Conservation (phyloP, 202 grass and related monocot species). For the Elaeis oleifera region DNA sequence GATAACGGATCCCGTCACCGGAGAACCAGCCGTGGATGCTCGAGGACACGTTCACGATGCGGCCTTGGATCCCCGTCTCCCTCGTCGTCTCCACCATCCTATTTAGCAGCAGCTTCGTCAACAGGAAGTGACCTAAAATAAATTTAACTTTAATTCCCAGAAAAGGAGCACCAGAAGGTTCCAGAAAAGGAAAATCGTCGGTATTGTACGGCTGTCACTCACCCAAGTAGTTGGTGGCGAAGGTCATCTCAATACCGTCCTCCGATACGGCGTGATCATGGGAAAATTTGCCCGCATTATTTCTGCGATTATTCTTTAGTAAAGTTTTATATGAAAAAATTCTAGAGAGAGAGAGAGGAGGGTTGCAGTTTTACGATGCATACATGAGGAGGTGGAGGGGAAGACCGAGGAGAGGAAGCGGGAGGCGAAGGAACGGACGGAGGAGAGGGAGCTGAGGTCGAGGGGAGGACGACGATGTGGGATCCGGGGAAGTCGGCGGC, state of each 20-base stretch:
- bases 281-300: slow-evolving; percentile 98
- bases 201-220: not conserved
- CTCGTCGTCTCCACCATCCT: slow-evolving; percentile 69
- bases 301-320: slow-evolving; percentile 31
- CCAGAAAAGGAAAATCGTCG: no score
- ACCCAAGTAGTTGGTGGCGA: slow-evolving; percentile 92
- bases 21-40: slow-evolving; percentile 94
- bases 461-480: slow-evolving; percentile 60
- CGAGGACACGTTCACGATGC: slow-evolving; percentile 87
- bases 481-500: slow-evolving; percentile 33
- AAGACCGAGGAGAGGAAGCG: slow-evolving; percentile 60
- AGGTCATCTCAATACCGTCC: slow-evolving; percentile 97
- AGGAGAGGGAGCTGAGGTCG: slow-evolving; percentile 77
- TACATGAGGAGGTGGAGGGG: slow-evolving; percentile 91
- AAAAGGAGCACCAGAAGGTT: no score
- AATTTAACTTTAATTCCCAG: not conserved
- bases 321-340: not conserved
- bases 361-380: not conserved
- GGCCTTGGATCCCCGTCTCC: slow-evolving; percentile 48
- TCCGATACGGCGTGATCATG: slow-evolving; percentile 73
- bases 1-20: slow-evolving; percentile 77
- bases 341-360: not conserved
- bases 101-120: slow-evolving; percentile 58
- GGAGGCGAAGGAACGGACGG: slow-evolving; percentile 52
- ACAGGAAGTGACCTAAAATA: slow-evolving; percentile 61